These are phyloP conservation scores for Xerocomellus dryophilus DNA, from an alignment of 768 basidiomycete genomes.

Conservation along the genomic window DNA sequence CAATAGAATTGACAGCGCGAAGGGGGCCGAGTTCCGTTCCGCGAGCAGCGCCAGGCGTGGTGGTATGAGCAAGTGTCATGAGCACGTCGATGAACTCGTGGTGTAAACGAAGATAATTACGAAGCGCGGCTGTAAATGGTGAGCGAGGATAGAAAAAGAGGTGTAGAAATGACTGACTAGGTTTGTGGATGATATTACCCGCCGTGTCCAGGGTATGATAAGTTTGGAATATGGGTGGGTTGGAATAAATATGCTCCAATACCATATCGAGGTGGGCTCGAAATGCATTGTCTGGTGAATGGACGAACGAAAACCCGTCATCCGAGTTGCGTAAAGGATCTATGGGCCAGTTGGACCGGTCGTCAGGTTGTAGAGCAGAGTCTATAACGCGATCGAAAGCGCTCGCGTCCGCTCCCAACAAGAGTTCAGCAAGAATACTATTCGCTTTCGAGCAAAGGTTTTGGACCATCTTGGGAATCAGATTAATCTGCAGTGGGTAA, in stretches of 20 bases:
- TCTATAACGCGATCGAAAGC: too few relatives aligned
- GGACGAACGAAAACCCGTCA: not conserved
- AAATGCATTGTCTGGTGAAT: not conserved
- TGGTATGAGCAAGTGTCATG: not conserved
- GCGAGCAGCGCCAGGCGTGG: not conserved
- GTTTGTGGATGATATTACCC: too few relatives aligned
- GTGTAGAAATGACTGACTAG: too few relatives aligned
- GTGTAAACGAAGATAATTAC: not conserved
- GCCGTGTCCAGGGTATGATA: too few relatives aligned
- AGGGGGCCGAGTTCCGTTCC: not conserved
- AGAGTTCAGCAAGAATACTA: too few relatives aligned
- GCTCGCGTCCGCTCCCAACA: too few relatives aligned
- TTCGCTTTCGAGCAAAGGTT: too few relatives aligned
- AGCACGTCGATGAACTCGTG: not conserved
- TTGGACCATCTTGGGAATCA: too few relatives aligned
- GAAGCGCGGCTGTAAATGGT: too few relatives aligned
- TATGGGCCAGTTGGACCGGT: not conserved
- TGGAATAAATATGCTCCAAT: not conserved
- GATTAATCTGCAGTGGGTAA: too few relatives aligned
- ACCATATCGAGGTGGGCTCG: too few relatives aligned
- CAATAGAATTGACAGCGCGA: not conserved
- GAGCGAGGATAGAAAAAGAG: too few relatives aligned
- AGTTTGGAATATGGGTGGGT: not conserved
- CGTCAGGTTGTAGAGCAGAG: not conserved
- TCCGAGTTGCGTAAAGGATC: not conserved